phyloP scores from a whole-genome alignment of 768 basidiomycete genomes.

The Cyclocybe aegerita region DNA sequence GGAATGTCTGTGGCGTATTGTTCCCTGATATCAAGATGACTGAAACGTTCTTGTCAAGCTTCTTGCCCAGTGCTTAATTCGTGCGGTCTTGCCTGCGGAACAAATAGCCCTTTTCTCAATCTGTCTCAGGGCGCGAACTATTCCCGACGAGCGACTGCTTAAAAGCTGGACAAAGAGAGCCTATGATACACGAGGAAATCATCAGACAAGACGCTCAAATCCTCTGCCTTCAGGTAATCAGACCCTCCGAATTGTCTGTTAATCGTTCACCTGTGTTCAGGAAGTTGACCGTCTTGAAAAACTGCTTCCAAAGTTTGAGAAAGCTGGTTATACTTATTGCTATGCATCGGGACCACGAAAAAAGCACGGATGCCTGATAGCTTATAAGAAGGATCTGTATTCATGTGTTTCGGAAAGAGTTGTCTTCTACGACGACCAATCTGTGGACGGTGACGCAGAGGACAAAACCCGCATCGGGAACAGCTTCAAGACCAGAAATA shows the following conservation, averaged over 20 bases:
- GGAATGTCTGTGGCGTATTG: conserved; percentile 67
- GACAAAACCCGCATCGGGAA: conserved; percentile 44
- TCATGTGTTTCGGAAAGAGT: conserved; percentile 40
- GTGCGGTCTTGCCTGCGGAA: conserved; percentile 40
- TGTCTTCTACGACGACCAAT: conserved; percentile 71
- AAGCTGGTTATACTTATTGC: conserved; percentile 61
- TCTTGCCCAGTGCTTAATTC: conserved; percentile 76
- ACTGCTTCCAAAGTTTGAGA: conserved; percentile 64
- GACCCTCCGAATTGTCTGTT: background rate
- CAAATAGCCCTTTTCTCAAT: background rate
- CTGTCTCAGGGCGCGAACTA: conserved; percentile 64
- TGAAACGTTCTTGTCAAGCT: conserved; percentile 40
- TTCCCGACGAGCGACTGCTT: conserved; percentile 87
- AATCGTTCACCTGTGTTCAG: conserved; percentile 35
- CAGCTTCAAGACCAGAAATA: conserved; percentile 76
- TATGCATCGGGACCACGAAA: conserved; percentile 74
- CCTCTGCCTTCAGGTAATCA: conserved; percentile 78
- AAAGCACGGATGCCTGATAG: conserved; percentile 84
- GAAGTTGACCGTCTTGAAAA: conserved; percentile 85
- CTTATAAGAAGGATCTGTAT: conserved; percentile 59
- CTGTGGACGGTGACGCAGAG: conserved; percentile 40
- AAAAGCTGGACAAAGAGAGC: conserved; percentile 68
- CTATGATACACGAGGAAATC: conserved; percentile 80
- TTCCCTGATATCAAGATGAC: conserved; percentile 3
- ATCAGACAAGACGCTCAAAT: conserved; percentile 72